A percentile compares a stretch with the other conserved stretches of the same genome.
Conservation (phyloP, 768 basidiomycete species). For the Hydnomerulius pinastri region DNA sequence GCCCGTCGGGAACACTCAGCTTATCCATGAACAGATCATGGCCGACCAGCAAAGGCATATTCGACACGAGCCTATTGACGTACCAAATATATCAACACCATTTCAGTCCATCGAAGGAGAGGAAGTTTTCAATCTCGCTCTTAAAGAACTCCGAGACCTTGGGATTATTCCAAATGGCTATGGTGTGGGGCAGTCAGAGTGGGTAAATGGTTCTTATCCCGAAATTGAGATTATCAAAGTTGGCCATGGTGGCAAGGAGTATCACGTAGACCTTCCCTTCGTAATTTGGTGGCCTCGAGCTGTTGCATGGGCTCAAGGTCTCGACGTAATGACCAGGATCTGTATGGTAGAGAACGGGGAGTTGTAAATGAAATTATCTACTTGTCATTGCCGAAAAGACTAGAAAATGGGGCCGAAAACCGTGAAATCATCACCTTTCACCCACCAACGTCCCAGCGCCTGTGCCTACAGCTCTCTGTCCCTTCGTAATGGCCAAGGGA, state of each 20-base stretch:
- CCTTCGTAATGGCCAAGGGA: too few relatives aligned
- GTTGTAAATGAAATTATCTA: too few relatives aligned
- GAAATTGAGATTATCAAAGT: slow-evolving; percentile 6
- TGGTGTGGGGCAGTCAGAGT: slow-evolving; percentile 7
- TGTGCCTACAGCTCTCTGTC: too few relatives aligned
- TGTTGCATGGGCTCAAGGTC: slow-evolving; percentile 10
- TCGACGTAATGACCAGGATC: slow-evolving; percentile 7
- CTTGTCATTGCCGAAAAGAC: too few relatives aligned
- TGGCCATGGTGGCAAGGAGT: background rate
- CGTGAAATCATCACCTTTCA: too few relatives aligned
- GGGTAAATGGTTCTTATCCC: background rate
- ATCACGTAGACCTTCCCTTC: slow-evolving; percentile 1
- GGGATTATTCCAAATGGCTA: slow-evolving; percentile 7
- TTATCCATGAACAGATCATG: background rate
- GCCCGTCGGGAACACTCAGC: too few relatives aligned
- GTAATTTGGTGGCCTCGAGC: slow-evolving; percentile 1
- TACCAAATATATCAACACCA: background rate
- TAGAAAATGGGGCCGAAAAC: too few relatives aligned
- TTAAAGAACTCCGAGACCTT: background rate
- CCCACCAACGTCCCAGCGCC: too few relatives aligned
- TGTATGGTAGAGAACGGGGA: slow-evolving; percentile 1
- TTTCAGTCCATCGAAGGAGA: background rate
- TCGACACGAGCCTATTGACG: background rate
- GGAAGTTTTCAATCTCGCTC: background rate
- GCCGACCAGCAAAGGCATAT: background rate